phyloP scores from a whole-genome alignment of 805 yeast species.

The Diddensiella caesifluorescens region DNA sequence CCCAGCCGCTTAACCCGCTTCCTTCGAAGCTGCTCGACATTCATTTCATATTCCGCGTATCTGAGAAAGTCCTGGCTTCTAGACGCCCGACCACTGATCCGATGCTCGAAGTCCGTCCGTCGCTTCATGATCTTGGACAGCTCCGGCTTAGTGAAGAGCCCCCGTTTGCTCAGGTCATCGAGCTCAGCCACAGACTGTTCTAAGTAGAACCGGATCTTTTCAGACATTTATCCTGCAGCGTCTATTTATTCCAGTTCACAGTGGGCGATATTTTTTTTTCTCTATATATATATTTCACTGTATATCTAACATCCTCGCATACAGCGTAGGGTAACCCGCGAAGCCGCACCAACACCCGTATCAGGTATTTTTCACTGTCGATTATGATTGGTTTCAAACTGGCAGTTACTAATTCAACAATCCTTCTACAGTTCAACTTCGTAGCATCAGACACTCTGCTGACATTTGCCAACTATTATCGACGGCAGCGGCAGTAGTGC shows the following conservation, averaged over 20 bases:
- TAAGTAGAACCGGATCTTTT: conserved; percentile 50
- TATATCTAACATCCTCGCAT: no score
- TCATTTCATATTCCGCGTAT: conserved; percentile 75
- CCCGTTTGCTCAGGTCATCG: conserved; percentile 77
- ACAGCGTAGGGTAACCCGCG: no score
- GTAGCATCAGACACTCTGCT: no score
- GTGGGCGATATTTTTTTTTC: background rate
- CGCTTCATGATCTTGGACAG: conserved; percentile 80
- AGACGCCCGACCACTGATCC: conserved; percentile 78
- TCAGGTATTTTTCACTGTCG: no score
- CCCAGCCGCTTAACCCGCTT: conserved; percentile 63
- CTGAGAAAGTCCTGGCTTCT: conserved; percentile 68
- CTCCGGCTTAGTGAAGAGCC: conserved; percentile 77
- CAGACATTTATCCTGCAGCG: conserved; percentile 42
- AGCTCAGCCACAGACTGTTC: conserved; percentile 57
- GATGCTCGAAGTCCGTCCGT: conserved; percentile 92
- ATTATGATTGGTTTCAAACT: no score
- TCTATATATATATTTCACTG: no score
- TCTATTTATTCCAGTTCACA: background rate
- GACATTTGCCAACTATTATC: no score
- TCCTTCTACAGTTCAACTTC: no score
- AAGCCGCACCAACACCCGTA: no score
- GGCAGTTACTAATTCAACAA: no score
- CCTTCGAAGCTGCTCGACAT: conserved; percentile 69
- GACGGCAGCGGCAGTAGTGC: no score